These are phyloP conservation scores for Ogataea saltuana DNA, from an alignment of 805 yeast genomes.

Conservation along the genomic window DNA sequence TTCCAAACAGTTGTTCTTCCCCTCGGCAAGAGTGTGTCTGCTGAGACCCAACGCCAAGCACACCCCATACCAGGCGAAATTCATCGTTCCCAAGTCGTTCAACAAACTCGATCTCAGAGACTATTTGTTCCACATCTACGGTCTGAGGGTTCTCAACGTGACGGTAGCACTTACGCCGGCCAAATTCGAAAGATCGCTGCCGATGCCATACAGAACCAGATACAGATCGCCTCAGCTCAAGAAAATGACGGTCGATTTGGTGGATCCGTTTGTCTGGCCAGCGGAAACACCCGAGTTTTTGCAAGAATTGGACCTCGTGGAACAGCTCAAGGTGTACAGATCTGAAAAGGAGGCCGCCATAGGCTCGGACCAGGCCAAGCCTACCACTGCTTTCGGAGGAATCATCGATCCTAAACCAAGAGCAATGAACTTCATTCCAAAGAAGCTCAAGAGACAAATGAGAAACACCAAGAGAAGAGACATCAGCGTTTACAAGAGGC, in stretches of 20 bases:
- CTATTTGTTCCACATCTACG: slow-evolving; percentile 86
- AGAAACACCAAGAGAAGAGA: slow-evolving; percentile 44
- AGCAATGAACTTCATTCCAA: slow-evolving; percentile 68
- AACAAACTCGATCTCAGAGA: slow-evolving; percentile 94
- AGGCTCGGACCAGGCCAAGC: slow-evolving; percentile 71
- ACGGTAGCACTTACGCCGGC: slow-evolving; percentile 84
- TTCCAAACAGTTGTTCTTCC: slow-evolving; percentile 73
- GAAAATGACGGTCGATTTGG: slow-evolving; percentile 96
- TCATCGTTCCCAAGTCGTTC: slow-evolving; percentile 89
- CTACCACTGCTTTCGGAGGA: slow-evolving; percentile 76
- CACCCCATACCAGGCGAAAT: slow-evolving; percentile 96
- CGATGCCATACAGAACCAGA: slow-evolving; percentile 61
- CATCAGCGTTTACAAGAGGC: slow-evolving; percentile 24
- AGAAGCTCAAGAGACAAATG: slow-evolving; percentile 45
- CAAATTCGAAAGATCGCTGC: slow-evolving; percentile 55
- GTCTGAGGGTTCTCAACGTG: slow-evolving; percentile 83
- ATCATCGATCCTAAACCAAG: slow-evolving; percentile 52
- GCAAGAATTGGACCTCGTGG: slow-evolving; percentile 36
- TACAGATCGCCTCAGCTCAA: slow-evolving; percentile 78
- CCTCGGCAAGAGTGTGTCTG: slow-evolving; percentile 77
- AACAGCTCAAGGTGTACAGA: slow-evolving; percentile 53
- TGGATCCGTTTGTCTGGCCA: slow-evolving; percentile 96
- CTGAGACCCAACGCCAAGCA: slow-evolving; percentile 93
- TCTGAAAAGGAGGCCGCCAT: slow-evolving; percentile 46
- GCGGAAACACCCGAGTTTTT: slow-evolving; percentile 43